phyloP scores from a whole-genome alignment of 2,329 filamentous ascomycete species.

The Pseudogymnoascus sp. region DNA sequence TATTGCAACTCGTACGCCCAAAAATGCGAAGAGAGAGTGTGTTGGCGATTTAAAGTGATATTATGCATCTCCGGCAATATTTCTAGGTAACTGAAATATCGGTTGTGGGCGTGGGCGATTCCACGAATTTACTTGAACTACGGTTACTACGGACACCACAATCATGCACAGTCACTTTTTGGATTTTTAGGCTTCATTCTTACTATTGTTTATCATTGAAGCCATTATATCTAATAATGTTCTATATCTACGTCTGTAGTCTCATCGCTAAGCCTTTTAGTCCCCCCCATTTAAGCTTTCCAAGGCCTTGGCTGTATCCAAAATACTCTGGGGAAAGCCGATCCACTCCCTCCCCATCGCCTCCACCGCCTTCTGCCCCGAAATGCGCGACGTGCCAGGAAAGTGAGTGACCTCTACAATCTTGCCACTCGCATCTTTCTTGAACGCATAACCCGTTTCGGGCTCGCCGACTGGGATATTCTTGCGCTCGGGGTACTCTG shows the following conservation, averaged over 20 bases:
- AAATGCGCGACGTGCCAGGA: slow-evolving; percentile 19
- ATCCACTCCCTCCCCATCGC: slow-evolving; percentile 26
- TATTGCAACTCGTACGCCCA: no score
- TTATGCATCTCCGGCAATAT: no score
- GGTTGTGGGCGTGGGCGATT: no score
- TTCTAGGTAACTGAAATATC: no score
- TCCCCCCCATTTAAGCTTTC: slow-evolving; percentile 14
- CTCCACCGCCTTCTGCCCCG: slow-evolving; percentile 25
- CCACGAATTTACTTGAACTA: no score
- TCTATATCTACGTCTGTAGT: not conserved
- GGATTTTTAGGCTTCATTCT: not conserved
- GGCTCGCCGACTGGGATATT: slow-evolving; percentile 33
- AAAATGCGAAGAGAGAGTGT: no score
- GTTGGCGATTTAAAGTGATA: no score
- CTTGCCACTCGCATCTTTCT: slow-evolving; percentile 19
- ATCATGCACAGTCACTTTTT: no score
- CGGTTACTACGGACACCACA: no score
- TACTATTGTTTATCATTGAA: not conserved
- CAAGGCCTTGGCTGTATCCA: slow-evolving; percentile 32
- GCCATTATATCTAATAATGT: not conserved
- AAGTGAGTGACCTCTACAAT: slow-evolving; percentile 15
- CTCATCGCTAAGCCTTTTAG: not conserved
- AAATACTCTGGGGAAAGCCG: slow-evolving; percentile 22
- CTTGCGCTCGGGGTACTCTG: slow-evolving; percentile 30
- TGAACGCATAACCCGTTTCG: slow-evolving; percentile 33